Evolutionary conservation across 768 basidiomycete species (phyloP), one percentile per base, ranked within the genome.

Genomic region (Rhodotorula babjevae): DNA sequence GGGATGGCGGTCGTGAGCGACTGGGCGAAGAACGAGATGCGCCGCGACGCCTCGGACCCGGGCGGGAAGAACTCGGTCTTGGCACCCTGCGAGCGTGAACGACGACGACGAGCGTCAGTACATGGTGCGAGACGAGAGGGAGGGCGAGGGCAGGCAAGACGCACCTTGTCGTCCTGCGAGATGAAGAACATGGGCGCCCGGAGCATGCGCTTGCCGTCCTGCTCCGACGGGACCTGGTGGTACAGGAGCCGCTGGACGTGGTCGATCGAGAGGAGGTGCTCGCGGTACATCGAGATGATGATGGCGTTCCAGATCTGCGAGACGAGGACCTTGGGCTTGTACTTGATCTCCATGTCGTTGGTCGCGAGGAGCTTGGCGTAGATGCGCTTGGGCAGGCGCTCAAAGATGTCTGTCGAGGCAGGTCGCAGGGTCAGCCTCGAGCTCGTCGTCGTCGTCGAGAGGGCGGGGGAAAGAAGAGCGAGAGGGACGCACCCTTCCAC

Each of bases 261-360:
- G 77, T 97, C 93, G 79, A 99, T 99, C 61, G 94, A 97, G 61
- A 98, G 84, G n/a, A 99, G 82, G 80, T 98, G 96, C 81, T 99
- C 96, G 79, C 96, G 89, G 82, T 98, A 99, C 96, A 99, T 99
- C 23, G 95, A 98, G 77, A 99, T 98, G 82, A 99, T 96, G 83
- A 99, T 89, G 33, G 96, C 96, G 80, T 99, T 99, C 96, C 53
- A 98, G 67, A 99, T 94, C 82, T 97, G 96, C 25, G 94, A 96
- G 57, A 99, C 95, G 53, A 99, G 86, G 52, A 99, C 93, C 89
- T 98, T 99, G 63, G 96, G 96, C 83, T 98, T 98, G 83, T 98
- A 98, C 83, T 94, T 96, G 77, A 95, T 87, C 80, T 96, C 93
- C 94, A 98, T 95, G 77, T 96, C 94, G 58, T 84, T 83, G 3